phyloP scores from a whole-genome alignment of 2,329 filamentous ascomycete species.

The Pestalotiopsis sp. region DNA sequence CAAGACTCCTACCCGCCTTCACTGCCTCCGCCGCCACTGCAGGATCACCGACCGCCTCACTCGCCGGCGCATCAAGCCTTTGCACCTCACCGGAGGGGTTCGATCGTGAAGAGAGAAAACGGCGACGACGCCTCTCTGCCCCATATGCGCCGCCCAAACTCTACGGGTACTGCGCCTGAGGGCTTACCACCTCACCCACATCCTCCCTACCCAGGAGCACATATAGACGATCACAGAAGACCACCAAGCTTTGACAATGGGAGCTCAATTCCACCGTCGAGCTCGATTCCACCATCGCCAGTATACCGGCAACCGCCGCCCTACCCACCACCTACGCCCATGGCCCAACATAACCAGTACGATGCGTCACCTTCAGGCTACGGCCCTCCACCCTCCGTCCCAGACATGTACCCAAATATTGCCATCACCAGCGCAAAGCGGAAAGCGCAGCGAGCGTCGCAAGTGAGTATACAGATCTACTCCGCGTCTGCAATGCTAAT shows the following conservation, averaged over 20 bases:
- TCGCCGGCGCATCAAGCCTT: constrained; percentile 47
- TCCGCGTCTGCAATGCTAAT: constrained; percentile 17
- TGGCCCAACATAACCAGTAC: constrained; percentile 32
- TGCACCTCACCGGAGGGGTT: constrained; percentile 51
- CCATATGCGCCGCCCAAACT: constrained; percentile 53
- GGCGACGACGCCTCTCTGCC: constrained; percentile 46
- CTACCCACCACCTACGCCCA: constrained; percentile 30
- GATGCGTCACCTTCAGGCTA: constrained; percentile 40
- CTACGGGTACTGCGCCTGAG: constrained; percentile 46
- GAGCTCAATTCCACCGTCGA: constrained; percentile 46
- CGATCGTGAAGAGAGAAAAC: constrained; percentile 60
- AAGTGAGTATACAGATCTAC: constrained; percentile 45
- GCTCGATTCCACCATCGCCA: constrained; percentile 47
- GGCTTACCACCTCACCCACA: constrained; percentile 37
- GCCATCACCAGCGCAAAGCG: constrained; percentile 55
- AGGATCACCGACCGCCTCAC: constrained; percentile 36
- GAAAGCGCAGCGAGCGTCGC: constrained; percentile 67
- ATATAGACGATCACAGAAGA: constrained; percentile 51
- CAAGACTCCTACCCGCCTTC: constrained; percentile 52
- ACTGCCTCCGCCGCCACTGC: constrained; percentile 51
- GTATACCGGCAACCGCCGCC: constrained; percentile 29
- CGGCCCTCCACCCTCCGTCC: constrained; percentile 36
- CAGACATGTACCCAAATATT: constrained; percentile 35
- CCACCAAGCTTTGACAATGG: constrained; percentile 58
- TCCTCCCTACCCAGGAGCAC: constrained; percentile 33